Conservation (phyloP, 2,329 filamentous ascomycete genomes). For the Penicillium sp. region DNA sequence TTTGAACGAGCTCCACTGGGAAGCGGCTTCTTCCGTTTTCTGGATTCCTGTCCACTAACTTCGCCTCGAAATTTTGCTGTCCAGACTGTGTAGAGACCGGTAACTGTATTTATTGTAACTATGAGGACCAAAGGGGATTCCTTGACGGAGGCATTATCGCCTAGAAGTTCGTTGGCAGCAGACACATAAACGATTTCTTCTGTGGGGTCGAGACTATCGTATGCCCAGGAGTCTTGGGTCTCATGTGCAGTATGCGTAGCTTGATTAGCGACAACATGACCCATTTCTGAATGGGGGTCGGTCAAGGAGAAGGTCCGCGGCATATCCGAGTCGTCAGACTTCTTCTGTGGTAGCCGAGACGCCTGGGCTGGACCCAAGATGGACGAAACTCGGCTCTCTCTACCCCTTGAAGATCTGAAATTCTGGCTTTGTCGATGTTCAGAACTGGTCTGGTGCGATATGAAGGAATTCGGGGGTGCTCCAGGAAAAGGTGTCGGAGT, state of each 20-base stretch:
- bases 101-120: slow-evolving; percentile 75
- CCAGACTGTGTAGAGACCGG: slow-evolving; percentile 79
- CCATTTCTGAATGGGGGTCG: slow-evolving; percentile 80
- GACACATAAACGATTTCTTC: slow-evolving; percentile 86
- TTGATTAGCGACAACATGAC: slow-evolving; percentile 65
- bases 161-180: slow-evolving; percentile 50
- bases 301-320: slow-evolving; percentile 73
- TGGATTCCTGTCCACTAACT: slow-evolving; percentile 48
- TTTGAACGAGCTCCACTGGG: slow-evolving; percentile 63
- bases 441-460: slow-evolving; percentile 58
- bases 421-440: slow-evolving; percentile 32
- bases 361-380: slow-evolving; percentile 48
- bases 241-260: slow-evolving; percentile 30
- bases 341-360: slow-evolving; percentile 56
- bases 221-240: slow-evolving; percentile 25
- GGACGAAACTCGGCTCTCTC: slow-evolving; percentile 43
- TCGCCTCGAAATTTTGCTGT: slow-evolving; percentile 71
- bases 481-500: slow-evolving; percentile 30
- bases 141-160: slow-evolving; percentile 25
- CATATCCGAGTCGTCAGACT: slow-evolving; percentile 54
- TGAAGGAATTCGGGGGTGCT: slow-evolving; percentile 79
- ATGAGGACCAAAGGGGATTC: slow-evolving; percentile 63
- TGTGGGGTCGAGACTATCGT: slow-evolving; percentile 65
- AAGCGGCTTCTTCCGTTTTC: slow-evolving; percentile 44
- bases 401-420: slow-evolving; percentile 29